Evolutionary conservation across 2,329 filamentous ascomycete species (phyloP).

Genomic region (Paraphoma sp.): DNA sequence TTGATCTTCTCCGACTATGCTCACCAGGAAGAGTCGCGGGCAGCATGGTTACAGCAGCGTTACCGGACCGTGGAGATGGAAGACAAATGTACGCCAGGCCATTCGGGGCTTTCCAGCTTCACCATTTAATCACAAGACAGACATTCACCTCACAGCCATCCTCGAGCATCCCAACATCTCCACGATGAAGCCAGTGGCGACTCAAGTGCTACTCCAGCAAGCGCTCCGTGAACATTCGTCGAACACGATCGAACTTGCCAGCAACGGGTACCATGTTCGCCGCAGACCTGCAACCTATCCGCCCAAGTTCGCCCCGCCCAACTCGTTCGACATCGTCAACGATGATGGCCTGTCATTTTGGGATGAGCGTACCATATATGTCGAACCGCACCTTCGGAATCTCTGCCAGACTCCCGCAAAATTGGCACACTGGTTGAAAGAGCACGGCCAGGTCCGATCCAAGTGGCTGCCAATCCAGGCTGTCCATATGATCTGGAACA

Average conservation of each 20-base stretch:
- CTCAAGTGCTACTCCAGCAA: constrained; percentile 35
- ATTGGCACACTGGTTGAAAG: constrained; percentile 39
- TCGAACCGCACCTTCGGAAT: constrained; percentile 43
- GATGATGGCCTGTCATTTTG: constrained; percentile 43
- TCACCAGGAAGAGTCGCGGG: constrained; percentile 33
- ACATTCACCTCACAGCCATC: constrained; percentile 41
- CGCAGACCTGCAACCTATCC: constrained; percentile 39
- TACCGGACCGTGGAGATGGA: constrained; percentile 32
- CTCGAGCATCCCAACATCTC: constrained; percentile 37
- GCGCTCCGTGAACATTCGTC: constrained; percentile 31
- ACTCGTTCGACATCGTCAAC: constrained; percentile 32
- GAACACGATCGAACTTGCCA: constrained; percentile 27
- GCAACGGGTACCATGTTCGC: constrained; percentile 38
- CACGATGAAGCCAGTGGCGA: constrained; percentile 39
- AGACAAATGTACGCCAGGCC: constrained; percentile 28
- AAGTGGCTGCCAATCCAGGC: constrained; percentile 47
- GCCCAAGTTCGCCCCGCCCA: constrained; percentile 32
- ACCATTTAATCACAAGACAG: constrained; percentile 17
- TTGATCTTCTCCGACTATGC: constrained; percentile 47
- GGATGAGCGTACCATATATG: constrained; percentile 46
- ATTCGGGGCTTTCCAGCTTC: neutral
- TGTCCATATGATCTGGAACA: constrained; percentile 38
- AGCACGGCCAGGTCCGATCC: constrained; percentile 32
- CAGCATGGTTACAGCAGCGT: constrained; percentile 33
- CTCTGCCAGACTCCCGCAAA: constrained; percentile 39